Conservation (phyloP, 345 rosid genomes). For the Camelina laxa region DNA sequence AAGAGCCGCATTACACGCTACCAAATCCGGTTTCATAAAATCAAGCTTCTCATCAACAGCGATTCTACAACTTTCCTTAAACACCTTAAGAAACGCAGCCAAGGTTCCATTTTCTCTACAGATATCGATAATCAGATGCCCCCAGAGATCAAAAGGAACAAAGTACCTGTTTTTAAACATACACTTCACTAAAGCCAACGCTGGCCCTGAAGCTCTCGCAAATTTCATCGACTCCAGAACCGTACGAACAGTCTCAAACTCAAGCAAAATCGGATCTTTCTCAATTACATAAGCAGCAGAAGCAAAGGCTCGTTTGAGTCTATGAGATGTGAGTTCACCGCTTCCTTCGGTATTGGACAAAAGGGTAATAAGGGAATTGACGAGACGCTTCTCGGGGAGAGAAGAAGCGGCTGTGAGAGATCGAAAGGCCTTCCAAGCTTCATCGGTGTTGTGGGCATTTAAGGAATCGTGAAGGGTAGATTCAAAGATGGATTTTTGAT, state of each 20-base stretch:
- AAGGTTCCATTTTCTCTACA: slow-evolving; percentile 55
- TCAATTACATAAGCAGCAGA: slow-evolving; percentile 73
- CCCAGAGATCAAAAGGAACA: slow-evolving; percentile 82
- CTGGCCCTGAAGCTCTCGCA: slow-evolving; percentile 67
- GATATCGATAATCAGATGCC: slow-evolving; percentile 61
- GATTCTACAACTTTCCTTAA: slow-evolving; percentile 72
- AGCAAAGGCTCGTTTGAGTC: slow-evolving; percentile 91
- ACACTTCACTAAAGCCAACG: slow-evolving; percentile 77
- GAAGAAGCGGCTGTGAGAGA: slow-evolving; percentile 58
- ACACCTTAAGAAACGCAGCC: slow-evolving; percentile 62
- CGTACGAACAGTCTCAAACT: slow-evolving; percentile 54
- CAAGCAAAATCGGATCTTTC: slow-evolving; percentile 63
- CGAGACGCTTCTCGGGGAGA: slow-evolving; percentile 62
- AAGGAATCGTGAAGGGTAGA: slow-evolving; percentile 64
- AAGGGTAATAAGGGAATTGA: slow-evolving; percentile 72
- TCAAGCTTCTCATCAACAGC: slow-evolving; percentile 75
- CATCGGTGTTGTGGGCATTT: slow-evolving; percentile 56
- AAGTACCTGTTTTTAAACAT: slow-evolving; percentile 85
- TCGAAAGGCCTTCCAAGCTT: slow-evolving; percentile 87
- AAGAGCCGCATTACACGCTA: slow-evolving; percentile 74
- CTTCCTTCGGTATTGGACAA: slow-evolving; percentile 38
- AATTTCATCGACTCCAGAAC: slow-evolving; percentile 65
- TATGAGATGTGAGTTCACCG: slow-evolving; percentile 49
- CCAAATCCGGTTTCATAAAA: slow-evolving; percentile 73
- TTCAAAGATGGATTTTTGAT: slow-evolving; percentile 54